Evolutionary conservation across 1,139 yeast genomes (phyloP).

Genomic region (Debaryomyces subglobosus): DNA sequence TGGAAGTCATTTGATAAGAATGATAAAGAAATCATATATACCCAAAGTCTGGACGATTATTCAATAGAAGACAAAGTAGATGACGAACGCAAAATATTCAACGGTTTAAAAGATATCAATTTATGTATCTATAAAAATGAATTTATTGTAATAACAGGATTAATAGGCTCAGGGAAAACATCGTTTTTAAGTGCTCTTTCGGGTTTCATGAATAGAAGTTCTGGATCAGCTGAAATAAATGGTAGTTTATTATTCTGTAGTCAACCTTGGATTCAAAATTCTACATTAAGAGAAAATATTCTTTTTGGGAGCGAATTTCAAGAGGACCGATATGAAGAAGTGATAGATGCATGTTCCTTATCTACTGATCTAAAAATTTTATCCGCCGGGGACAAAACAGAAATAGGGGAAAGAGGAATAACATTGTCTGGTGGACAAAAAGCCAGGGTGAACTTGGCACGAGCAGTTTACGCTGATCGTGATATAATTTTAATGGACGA

Average conservation of each 20-base stretch:
- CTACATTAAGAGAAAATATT: conserved; percentile 45
- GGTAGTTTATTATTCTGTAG: conserved; percentile 52
- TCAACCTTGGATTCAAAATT: conserved; percentile 51
- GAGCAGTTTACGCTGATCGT: conserved; percentile 46
- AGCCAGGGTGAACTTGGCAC: conserved; percentile 49
- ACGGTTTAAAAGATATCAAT: conserved; percentile 20
- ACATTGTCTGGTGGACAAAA: conserved; percentile 55
- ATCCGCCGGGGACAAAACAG: conserved; percentile 49
- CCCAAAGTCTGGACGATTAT: conserved; percentile 10
- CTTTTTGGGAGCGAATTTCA: conserved; percentile 34
- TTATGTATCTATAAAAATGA: conserved; percentile 48
- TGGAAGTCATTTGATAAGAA: conserved; percentile 60
- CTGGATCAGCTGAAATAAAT: conserved; percentile 42
- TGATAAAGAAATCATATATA: conserved; percentile 15
- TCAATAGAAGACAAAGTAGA: conserved; percentile 8
- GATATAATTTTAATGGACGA: conserved; percentile 49
- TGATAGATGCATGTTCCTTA: conserved; percentile 40
- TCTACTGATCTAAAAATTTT: conserved; percentile 39
- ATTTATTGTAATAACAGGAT: conserved; percentile 70
- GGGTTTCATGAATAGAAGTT: conserved; percentile 54
- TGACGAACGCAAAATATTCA: conserved; percentile 11
- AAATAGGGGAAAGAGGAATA: conserved; percentile 53
- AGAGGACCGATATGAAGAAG: conserved; percentile 29
- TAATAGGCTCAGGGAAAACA: conserved; percentile 74
- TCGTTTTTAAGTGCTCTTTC: conserved; percentile 61